Conservation (phyloP, 2,329 filamentous ascomycete species). For the Trichoderma aggressivum region DNA sequence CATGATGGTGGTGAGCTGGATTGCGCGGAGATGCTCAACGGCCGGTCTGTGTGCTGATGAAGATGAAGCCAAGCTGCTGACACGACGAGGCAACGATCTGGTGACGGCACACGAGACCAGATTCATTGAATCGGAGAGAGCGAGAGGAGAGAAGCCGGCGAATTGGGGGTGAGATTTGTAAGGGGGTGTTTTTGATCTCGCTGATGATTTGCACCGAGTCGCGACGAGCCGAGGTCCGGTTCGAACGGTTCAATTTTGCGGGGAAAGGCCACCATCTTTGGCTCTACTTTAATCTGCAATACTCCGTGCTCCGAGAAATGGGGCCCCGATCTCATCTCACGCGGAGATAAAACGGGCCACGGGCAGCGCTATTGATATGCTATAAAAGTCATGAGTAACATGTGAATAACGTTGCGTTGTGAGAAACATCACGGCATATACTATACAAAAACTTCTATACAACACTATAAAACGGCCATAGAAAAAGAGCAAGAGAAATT, state of each 20-base stretch:
- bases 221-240: conserved; percentile 13
- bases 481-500: not conserved
- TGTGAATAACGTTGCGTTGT: not conserved
- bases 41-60: not conserved
- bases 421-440: not conserved
- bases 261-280: not conserved
- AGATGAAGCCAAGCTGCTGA: not conserved
- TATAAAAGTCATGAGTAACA: not conserved
- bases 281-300: no score
- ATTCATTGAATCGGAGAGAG: conserved; percentile 5
- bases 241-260: not conserved
- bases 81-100: conserved; percentile 11
- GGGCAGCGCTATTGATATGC: not conserved
- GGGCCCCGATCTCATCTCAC: conserved; percentile 1
- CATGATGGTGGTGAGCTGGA: conserved; percentile 1
- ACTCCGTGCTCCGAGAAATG: conserved; percentile 2
- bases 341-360: not conserved
- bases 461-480: not conserved
- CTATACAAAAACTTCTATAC: not conserved
- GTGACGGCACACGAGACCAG: not conserved
- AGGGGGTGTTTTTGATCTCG: not conserved
- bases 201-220: not conserved
- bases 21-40: not conserved
- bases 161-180: not conserved
- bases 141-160: not conserved